Base-by-base conservation (phyloP, 2,329 filamentous ascomycete genomes). In the Penicillium sp. region DNA sequence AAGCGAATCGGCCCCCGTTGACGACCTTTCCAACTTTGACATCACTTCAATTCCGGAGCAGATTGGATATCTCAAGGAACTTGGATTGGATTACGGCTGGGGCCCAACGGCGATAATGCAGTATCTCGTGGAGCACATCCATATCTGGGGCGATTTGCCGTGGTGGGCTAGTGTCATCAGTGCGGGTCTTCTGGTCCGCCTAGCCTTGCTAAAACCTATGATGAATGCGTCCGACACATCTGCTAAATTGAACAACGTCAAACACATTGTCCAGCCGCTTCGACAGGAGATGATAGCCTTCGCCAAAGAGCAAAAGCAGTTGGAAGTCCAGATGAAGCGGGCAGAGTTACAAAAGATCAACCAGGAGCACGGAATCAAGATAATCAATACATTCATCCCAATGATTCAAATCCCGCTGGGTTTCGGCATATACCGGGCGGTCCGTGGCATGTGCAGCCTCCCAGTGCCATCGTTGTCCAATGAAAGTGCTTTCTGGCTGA, bases 11-110 rank as follows among this genome's bases (percentile, higher is more conserved):
- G 33, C 39, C 17, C 44, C 54, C 7, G 32, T 52, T 19, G 41
- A 51, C 14, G 60, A 65, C 46, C 41, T 65, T 8, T 39, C 42
- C 2, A 46, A 43, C 36, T 35, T 58, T 19, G 62, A 60, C 41
- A 56, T 74, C 29, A 73, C 81, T 45, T 69, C 77, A 47, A 78
- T 88, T 48, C 80, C 85, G 23, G 85, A 91, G 58, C 74, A 80
- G 35, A 79, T 94, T 43, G 93, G 93, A 47, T 96, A 90, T 59
- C 73, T 98, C 43, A 80, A 86, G 53, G 76, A 80, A 5, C 73
- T 97, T 8, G 93, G 93, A 3, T 72, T 98, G 15, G 87, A 97
- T 56, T 97, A 84, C 58, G 89, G 91, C 60, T 90, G 74, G 72
- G 91, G 91, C 11, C 80, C 86, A 4, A 87, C 89, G 0, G 70